These are phyloP conservation scores for Populus euphratica DNA, from an alignment of 345 rosid species.

Conservation along the genomic window DNA sequence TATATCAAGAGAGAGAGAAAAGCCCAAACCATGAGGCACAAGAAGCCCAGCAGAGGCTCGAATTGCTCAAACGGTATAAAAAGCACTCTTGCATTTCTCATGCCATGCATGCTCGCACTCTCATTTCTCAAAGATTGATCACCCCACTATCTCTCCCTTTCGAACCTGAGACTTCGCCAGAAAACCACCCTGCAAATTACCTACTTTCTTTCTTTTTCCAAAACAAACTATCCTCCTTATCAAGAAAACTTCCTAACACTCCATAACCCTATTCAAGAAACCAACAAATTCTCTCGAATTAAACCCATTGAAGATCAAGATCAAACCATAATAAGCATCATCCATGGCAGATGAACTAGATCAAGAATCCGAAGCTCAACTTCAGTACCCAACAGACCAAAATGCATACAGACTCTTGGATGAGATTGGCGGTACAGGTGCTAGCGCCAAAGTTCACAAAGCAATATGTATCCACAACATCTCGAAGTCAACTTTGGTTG, in stretches of 20 bases:
- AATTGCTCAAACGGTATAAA: not conserved
- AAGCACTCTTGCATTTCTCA: conserved; percentile 20
- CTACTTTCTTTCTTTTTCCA: conserved; percentile 4
- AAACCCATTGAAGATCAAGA: not conserved
- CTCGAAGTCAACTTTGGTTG: conserved; percentile 46
- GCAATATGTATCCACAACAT: conserved; percentile 56
- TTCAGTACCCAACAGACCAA: conserved; percentile 53
- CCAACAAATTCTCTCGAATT: too few relatives aligned
- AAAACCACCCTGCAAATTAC: conserved; percentile 17
- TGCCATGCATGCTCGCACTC: conserved; percentile 25
- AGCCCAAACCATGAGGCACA: too few relatives aligned
- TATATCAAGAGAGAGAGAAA: too few relatives aligned
- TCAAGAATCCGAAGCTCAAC: conserved; percentile 8
- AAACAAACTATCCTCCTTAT: not conserved
- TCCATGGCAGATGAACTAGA: conserved; percentile 1
- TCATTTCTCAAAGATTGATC: not conserved
- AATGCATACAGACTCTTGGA: conserved; percentile 50
- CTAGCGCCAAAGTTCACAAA: conserved; percentile 67
- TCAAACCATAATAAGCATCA: not conserved
- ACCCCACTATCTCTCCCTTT: conserved; percentile 7
- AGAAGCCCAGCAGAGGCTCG: not conserved
- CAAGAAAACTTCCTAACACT: not conserved
- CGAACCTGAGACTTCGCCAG: conserved; percentile 27
- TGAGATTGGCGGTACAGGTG: conserved; percentile 62
- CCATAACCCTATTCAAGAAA: not conserved